Base-by-base conservation (phyloP, 805 yeast species). In the Kuraishia borneana region DNA sequence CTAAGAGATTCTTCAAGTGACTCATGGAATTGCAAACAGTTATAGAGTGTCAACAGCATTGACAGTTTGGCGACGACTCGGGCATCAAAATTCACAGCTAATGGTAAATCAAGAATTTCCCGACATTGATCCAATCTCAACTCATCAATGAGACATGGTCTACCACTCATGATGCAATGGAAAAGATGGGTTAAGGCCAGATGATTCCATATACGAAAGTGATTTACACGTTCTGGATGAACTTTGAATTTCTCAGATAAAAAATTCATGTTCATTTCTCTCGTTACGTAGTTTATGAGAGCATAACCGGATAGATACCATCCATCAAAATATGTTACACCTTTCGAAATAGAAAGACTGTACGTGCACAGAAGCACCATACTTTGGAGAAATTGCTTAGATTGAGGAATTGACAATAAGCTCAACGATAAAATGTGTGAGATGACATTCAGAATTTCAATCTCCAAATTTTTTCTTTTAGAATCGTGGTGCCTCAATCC, bases 61-160 rank as follows among this genome's bases (percentile, higher is more conserved):
- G 76, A 66, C 28, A 81, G 67, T 47, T 79, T 85, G 30, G 83
- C 77, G 6, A 81, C 80, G 74, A 80, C 74, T 37, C 83, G 52
- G 6, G 83, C 84, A 50, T 81, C 89, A 50, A 79, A 79, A 43
- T 77, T 75, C 6, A 81, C 75, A 2, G 85, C 73, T 19, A 71
- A 62, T 2, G 76, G 63, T 17, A 76, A 54, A 18, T 75, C 71
- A 23, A 81, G 53, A 2, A 79, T 68, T 16, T 72, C 64, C 7
- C 74, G 63, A 39, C 83, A 74, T 38, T 71, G 68, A 38, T 71
- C 73, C 30, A 78, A 50, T 26, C 84, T 58, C 18, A 68, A 58
- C 38, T 69, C 76, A 47, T 78, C 84, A 6, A 80, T 51, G 8
- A 78, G 56, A 45, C 85, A 77, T 68, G 73, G 73, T 42, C 89